phyloP scores from a whole-genome alignment of 2,329 filamentous ascomycete species.

The Magnaporthiopsis rhizophila region DNA sequence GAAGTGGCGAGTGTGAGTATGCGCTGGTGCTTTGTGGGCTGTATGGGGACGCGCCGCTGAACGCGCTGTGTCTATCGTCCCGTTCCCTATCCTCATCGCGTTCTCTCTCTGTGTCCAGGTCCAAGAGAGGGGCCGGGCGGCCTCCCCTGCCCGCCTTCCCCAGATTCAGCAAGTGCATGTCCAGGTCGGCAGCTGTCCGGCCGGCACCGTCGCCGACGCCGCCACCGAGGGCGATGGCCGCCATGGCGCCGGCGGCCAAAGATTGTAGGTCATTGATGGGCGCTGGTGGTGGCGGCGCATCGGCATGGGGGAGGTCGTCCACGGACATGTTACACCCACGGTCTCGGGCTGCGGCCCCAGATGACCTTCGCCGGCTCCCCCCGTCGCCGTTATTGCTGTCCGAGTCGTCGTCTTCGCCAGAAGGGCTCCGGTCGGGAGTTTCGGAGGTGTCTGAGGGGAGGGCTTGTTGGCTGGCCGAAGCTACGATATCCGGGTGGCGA shows the following conservation, averaged over 20 bases:
- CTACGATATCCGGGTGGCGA: slow-evolving; percentile 57
- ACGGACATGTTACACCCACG: slow-evolving; percentile 17
- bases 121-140: neutral
- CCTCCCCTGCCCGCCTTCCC: neutral
- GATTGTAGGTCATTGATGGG: slow-evolving; percentile 18
- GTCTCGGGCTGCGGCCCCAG: slow-evolving; percentile 11
- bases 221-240: slow-evolving; percentile 8
- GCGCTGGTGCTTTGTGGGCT: slow-evolving; percentile 6
- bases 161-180: neutral
- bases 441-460: slow-evolving; percentile 28
- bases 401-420: slow-evolving; percentile 7
- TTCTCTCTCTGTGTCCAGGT: slow-evolving; percentile 10
- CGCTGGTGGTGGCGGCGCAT: neutral
- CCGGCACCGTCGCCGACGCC: neutral
- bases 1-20: slow-evolving; percentile 12
- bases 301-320: slow-evolving; percentile 5
- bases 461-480: slow-evolving; percentile 42
- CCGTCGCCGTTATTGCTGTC: slow-evolving; percentile 1
- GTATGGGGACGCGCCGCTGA: slow-evolving; percentile 7
- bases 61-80: slow-evolving; percentile 4
- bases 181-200: slow-evolving; percentile 13
- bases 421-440: slow-evolving; percentile 4
- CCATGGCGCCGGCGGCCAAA: slow-evolving; percentile 24
- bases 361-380: neutral
- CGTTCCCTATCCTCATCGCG: slow-evolving; percentile 8